Conservation (phyloP, 75 land plant genomes). For the Cupressus sempervirens region DNA sequence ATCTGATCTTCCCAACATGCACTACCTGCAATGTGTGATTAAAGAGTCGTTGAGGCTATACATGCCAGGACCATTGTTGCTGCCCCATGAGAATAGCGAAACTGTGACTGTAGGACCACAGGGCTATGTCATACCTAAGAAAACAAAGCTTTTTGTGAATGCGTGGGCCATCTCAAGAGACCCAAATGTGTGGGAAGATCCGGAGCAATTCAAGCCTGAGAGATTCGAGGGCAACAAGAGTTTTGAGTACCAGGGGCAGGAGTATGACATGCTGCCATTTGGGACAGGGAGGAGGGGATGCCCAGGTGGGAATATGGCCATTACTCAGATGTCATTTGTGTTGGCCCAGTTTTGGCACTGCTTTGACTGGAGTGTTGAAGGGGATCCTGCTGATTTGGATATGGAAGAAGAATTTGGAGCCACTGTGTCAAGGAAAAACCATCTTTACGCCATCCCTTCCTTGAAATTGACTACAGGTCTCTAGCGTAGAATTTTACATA, state of each 20-base stretch:
- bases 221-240: neutral
- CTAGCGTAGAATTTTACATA: too few relatives aligned
- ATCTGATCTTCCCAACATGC: neutral
- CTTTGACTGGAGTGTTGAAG: constrained; percentile 20
- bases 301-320: constrained; percentile 17
- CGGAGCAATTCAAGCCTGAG: neutral
- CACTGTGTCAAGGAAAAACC: neutral
- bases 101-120: neutral
- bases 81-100: neutral
- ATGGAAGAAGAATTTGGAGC: neutral
- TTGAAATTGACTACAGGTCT: neutral
- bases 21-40: constrained; percentile 5
- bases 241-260: neutral
- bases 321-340: constrained; percentile 13
- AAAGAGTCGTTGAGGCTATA: constrained; percentile 10
- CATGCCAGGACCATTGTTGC: constrained; percentile 9
- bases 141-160: neutral
- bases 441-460: neutral
- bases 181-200: constrained; percentile 6
- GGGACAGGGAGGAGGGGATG: constrained; percentile 24
- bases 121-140: neutral
- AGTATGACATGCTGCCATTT: constrained; percentile 14
- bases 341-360: constrained; percentile 18
- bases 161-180: constrained; percentile 11
- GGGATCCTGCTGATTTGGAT: neutral